A percentile compares a stretch with the other conserved stretches of the same genome.
Conservation (phyloP, 257 asterid genomes). For the Solanum bulbocastanum region DNA sequence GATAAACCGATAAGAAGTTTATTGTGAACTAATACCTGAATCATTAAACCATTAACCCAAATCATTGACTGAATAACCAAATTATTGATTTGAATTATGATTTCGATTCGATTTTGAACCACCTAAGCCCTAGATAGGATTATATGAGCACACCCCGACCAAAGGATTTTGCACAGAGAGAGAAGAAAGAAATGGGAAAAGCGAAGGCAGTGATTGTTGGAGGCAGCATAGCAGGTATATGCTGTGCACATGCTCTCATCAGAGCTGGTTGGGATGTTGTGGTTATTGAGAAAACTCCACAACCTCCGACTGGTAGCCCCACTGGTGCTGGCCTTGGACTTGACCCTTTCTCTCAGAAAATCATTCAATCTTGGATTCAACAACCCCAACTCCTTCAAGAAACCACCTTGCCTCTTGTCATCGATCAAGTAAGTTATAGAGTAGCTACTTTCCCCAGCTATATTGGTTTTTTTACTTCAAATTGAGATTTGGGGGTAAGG, state of each 20-base stretch:
- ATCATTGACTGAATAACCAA: too few species aligned
- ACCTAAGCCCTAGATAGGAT: too few species aligned
- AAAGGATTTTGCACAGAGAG: neutral
- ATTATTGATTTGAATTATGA: too few species aligned
- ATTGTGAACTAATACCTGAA: too few species aligned
- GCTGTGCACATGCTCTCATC: constrained; percentile 60
- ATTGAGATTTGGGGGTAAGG: neutral
- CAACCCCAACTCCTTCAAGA: constrained; percentile 31
- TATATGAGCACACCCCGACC: neutral
- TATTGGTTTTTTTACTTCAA: neutral
- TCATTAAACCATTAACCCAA: too few species aligned
- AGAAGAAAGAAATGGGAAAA: constrained; percentile 9
- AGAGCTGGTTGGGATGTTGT: constrained; percentile 74
- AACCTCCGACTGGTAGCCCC: constrained; percentile 64
- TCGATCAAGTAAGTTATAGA: constrained; percentile 46
- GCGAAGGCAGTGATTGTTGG: constrained; percentile 71
- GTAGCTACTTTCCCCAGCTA: neutral
- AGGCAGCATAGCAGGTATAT: constrained; percentile 80
- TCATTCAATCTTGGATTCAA: constrained; percentile 38
- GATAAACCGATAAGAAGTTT: too few species aligned
- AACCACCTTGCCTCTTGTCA: constrained; percentile 37
- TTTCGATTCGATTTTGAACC: too few species aligned
- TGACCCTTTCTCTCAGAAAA: constrained; percentile 34
- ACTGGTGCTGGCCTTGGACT: constrained; percentile 87
- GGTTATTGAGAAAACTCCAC: constrained; percentile 65